These are phyloP conservation scores for Euphorbia tirucalli DNA, from an alignment of 345 rosid species.

Conservation along the genomic window DNA sequence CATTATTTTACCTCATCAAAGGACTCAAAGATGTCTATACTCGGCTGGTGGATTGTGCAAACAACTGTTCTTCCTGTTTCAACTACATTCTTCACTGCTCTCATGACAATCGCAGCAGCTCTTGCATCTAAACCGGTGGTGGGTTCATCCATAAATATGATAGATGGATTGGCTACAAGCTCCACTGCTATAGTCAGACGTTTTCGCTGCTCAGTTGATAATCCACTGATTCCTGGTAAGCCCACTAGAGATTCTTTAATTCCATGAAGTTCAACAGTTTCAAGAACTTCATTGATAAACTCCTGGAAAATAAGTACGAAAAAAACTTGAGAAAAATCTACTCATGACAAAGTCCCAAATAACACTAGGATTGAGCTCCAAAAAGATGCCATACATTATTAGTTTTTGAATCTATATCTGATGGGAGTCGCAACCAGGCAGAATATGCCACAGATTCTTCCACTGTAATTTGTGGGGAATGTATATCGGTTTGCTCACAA, in stretches of 20 bases:
- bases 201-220: constrained; percentile 86
- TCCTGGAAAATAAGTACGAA: constrained; percentile 33
- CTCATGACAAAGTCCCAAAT: neutral
- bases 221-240: constrained; percentile 51
- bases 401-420: constrained; percentile 46
- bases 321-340: neutral
- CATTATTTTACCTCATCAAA: constrained; percentile 63
- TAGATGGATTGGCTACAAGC: constrained; percentile 77
- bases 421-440: constrained; percentile 73
- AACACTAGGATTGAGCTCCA: neutral
- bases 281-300: constrained; percentile 68
- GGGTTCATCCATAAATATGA: constrained; percentile 89
- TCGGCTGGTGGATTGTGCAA: constrained; percentile 86
- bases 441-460: constrained; percentile 73
- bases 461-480: constrained; percentile 66
- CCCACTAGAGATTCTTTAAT: constrained; percentile 72
- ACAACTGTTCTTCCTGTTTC: constrained; percentile 81
- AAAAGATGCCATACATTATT: constrained; percentile 44
- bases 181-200: constrained; percentile 75
- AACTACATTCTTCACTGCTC: constrained; percentile 72
- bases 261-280: constrained; percentile 67
- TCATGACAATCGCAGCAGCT: constrained; percentile 82
- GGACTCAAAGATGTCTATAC: constrained; percentile 78
- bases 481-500: constrained; percentile 81
- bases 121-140: constrained; percentile 85